These are phyloP conservation scores for Ulota crispa DNA, from an alignment of 225 moss, liverwort and hornwort genomes.

Conservation along the genomic window DNA sequence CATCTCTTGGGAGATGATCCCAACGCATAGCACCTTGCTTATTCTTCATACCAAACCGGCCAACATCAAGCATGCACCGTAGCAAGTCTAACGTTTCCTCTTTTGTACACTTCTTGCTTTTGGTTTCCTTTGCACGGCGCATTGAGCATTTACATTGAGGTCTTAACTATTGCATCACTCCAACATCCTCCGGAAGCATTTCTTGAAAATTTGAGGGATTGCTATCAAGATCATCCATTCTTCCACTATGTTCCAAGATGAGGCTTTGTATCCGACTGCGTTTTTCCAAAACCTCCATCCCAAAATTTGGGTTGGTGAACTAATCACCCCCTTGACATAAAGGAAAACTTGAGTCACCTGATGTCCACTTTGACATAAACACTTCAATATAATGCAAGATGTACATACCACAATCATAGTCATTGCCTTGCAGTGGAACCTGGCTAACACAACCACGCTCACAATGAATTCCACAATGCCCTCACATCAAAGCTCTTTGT, in stretches of 20 bases:
- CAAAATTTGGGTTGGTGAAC: rapidly evolving
- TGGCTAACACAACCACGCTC: rapidly evolving
- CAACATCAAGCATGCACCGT: neutral
- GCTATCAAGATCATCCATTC: rapidly evolving
- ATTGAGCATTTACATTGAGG: rapidly evolving
- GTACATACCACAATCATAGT: neutral
- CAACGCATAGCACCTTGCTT: neutral
- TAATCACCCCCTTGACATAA: rapidly evolving
- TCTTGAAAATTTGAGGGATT: rapidly evolving
- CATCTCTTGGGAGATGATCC: neutral
- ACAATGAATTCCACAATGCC: neutral
- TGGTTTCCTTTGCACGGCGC: neutral
- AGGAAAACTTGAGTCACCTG: rapidly evolving
- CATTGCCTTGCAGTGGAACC: neutral
- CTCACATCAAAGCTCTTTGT: rapidly evolving
- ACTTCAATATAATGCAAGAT: conserved; percentile 16
- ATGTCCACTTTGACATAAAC: neutral
- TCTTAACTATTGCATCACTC: rapidly evolving
- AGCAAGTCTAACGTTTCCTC: neutral
- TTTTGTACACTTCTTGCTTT: neutral
- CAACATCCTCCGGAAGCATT: neutral
- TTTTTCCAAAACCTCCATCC: rapidly evolving
- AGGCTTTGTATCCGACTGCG: rapidly evolving
- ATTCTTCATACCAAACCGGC: neutral
- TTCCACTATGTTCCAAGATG: rapidly evolving